Conservation (phyloP, 2,329 filamentous ascomycete species). For the Trichoderma sp. region DNA sequence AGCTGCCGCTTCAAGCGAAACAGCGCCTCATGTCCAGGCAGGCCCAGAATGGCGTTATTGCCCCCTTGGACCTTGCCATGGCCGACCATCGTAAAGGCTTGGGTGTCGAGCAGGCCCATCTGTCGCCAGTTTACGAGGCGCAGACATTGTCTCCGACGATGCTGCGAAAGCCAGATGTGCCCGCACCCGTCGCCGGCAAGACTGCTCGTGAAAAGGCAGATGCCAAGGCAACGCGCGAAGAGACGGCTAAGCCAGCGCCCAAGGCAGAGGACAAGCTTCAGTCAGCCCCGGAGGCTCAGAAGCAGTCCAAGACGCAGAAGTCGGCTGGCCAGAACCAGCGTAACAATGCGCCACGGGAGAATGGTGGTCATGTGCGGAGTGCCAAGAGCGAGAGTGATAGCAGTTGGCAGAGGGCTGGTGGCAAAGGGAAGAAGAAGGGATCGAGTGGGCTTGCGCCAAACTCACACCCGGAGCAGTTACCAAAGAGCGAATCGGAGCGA, state of each 20-base stretch:
- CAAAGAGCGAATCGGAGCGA: constrained; percentile 58
- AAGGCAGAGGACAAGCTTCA: constrained; percentile 19
- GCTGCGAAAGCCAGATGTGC: constrained; percentile 52
- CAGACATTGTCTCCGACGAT: constrained; percentile 66
- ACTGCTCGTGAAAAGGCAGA: constrained; percentile 17
- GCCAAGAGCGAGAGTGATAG: constrained; percentile 54
- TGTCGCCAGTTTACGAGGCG: constrained; percentile 73
- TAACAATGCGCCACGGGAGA: constrained; percentile 44
- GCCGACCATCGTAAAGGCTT: constrained; percentile 41
- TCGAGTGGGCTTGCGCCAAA: constrained; percentile 33
- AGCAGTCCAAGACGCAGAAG: constrained; percentile 22
- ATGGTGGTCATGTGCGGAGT: constrained; percentile 53
- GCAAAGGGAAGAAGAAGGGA: constrained; percentile 43
- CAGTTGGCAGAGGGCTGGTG: constrained; percentile 58
- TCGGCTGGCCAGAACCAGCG: constrained; percentile 29
- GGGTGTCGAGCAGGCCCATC: constrained; percentile 44
- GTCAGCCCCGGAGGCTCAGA: constrained; percentile 26
- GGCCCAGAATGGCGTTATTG: constrained; percentile 49
- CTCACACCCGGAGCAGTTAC: constrained; percentile 50
- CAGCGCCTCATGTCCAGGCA: constrained; percentile 41
- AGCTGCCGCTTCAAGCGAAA: constrained; percentile 34
- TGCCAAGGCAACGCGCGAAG: constrained; percentile 22
- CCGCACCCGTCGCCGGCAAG: constrained; percentile 25
- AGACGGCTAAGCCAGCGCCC: constrained; percentile 23
- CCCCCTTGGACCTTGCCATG: constrained; percentile 55